phyloP scores from a whole-genome alignment of 805 yeast genomes.

The Metschnikowia dekortorum region DNA sequence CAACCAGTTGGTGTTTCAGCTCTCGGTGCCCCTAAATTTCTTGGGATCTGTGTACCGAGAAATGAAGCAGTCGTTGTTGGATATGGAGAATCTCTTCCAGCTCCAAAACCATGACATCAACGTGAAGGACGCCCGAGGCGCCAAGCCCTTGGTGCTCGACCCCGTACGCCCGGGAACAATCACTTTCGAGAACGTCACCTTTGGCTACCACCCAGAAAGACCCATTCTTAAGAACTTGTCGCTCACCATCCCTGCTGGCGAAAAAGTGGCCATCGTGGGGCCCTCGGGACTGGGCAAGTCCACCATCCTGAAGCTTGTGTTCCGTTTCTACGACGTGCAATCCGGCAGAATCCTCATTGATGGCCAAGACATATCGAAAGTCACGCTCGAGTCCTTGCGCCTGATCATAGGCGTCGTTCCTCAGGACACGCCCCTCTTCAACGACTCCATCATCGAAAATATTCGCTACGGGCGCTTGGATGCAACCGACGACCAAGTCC shows the following conservation, averaged over 20 bases:
- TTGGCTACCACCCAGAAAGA: slow-evolving; percentile 87
- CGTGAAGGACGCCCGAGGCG: slow-evolving; percentile 59
- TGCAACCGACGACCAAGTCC: slow-evolving; percentile 71
- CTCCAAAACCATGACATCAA: slow-evolving; percentile 70
- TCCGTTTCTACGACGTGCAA: slow-evolving; percentile 83
- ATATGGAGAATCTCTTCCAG: slow-evolving; percentile 92
- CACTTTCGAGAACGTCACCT: slow-evolving; percentile 82
- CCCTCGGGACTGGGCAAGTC: slow-evolving; percentile 97
- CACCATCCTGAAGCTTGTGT: slow-evolving; percentile 75
- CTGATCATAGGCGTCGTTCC: slow-evolving; percentile 86
- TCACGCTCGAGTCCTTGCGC: slow-evolving; percentile 73
- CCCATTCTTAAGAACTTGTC: slow-evolving; percentile 78
- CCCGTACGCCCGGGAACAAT: slow-evolving; percentile 63
- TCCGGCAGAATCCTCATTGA: slow-evolving; percentile 78
- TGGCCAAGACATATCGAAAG: slow-evolving; percentile 78
- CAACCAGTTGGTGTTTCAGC: slow-evolving; percentile 92
- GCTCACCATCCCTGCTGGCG: slow-evolving; percentile 85
- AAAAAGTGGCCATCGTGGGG: slow-evolving; percentile 91
- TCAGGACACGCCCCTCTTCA: slow-evolving; percentile 94
- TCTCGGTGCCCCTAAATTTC: slow-evolving; percentile 91
- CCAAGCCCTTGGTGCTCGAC: slow-evolving; percentile 54
- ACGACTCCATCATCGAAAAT: slow-evolving; percentile 84
- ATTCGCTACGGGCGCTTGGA: slow-evolving; percentile 77
- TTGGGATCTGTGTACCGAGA: slow-evolving; percentile 95
- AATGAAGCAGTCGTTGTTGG: slow-evolving; percentile 84